These are phyloP conservation scores for Chalciporus piperatoides DNA, from an alignment of 1,284 basidiomycete species.

Conservation along the genomic window DNA sequence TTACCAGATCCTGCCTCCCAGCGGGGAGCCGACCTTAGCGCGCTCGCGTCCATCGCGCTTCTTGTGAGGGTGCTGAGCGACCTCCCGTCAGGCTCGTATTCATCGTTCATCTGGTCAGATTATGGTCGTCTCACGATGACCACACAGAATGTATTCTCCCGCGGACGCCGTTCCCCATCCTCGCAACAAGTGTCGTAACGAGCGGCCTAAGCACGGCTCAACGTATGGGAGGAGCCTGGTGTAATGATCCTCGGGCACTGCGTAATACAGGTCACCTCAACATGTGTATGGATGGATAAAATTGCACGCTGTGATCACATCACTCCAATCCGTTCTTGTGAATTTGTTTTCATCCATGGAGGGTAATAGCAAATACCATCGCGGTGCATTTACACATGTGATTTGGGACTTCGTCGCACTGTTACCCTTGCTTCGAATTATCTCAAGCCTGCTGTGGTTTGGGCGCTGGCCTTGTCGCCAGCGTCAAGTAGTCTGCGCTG, in stretches of 20 bases:
- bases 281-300: constrained; percentile 14
- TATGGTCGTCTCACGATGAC: constrained; percentile 5
- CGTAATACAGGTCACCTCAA: constrained; percentile 11
- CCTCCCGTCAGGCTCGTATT: constrained; percentile 47
- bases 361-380: neutral
- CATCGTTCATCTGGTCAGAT: neutral
- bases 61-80: constrained; percentile 60
- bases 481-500: too few species aligned
- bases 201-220: constrained; percentile 64
- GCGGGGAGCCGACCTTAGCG: constrained; percentile 63
- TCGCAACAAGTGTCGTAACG: constrained; percentile 67
- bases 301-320: neutral
- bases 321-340: neutral
- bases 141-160: constrained; percentile 36
- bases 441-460: too few species aligned
- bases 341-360: neutral
- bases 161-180: constrained; percentile 56
- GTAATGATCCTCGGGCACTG: constrained; percentile 15
- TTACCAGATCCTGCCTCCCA: constrained; percentile 45
- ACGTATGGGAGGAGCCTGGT: constrained; percentile 58
- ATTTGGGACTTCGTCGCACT: neutral
- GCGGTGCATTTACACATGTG: neutral
- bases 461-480: too few species aligned
- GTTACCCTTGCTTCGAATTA: too few species aligned
- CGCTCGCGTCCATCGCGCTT: constrained; percentile 71